Percentiles rank a stretch among this genome's conserved stretches.
Evolutionary conservation across 495 filamentous ascomycete genomes (phyloP).

Genomic region (Aspergillus steynii): DNA sequence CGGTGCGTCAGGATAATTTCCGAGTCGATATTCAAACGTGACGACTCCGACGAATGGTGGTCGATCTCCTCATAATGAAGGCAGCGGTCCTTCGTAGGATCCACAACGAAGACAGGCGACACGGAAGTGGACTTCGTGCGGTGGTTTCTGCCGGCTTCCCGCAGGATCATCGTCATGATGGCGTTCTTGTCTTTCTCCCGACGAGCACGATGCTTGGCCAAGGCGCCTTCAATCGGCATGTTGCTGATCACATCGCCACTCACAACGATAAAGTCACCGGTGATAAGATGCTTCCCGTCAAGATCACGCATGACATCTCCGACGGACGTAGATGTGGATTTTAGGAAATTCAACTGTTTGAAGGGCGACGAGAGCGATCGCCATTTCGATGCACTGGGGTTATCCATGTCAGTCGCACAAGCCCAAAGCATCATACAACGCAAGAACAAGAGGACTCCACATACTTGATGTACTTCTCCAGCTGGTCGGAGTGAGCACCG

Average conservation of each 20-base stretch:
- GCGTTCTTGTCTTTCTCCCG: conserved; percentile 86
- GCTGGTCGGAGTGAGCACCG: conserved; percentile 82
- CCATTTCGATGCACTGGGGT: conserved; percentile 66
- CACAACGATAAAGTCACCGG: conserved; percentile 87
- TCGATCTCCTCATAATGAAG: conserved; percentile 86
- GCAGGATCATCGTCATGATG: conserved; percentile 96
- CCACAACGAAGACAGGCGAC: conserved; percentile 82
- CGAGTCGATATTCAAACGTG: conserved; percentile 68
- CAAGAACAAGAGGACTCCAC: conserved; percentile 4
- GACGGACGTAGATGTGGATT: conserved; percentile 81
- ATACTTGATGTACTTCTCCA: conserved; percentile 81
- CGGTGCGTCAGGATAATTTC: conserved; percentile 63
- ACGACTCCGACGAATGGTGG: conserved; percentile 43
- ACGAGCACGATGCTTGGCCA: conserved; percentile 76
- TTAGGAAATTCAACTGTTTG: conserved; percentile 77
- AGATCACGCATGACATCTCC: conserved; percentile 96
- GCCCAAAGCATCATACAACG: background rate
- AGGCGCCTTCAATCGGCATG: conserved; percentile 73
- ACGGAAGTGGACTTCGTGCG: conserved; percentile 71
- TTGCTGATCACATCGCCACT: conserved; percentile 96
- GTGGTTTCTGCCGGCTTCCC: conserved; percentile 73
- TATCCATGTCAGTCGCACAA: background rate
- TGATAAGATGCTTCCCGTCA: conserved; percentile 82
- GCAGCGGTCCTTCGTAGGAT: conserved; percentile 76
- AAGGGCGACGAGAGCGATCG: conserved; percentile 75